These are phyloP conservation scores for Balakata baccata DNA, from an alignment of 345 rosid species.

Conservation along the genomic window DNA sequence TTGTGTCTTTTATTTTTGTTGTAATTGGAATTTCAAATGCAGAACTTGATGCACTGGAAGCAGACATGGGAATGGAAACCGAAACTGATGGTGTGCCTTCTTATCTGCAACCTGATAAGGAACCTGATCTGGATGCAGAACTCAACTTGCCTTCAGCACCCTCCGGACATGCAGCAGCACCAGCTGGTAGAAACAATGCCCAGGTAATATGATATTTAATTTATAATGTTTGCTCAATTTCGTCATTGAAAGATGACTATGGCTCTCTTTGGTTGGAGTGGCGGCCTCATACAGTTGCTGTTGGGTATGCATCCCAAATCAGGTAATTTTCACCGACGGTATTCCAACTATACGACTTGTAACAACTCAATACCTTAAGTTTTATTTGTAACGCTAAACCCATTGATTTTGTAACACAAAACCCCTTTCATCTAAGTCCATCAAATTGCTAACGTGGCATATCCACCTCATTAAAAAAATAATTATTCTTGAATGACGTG, in stretches of 20 bases:
- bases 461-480: no score
- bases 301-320: not conserved
- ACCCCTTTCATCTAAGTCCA: no score
- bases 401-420: no score
- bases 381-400: no score
- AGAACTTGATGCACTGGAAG: constrained; percentile 97
- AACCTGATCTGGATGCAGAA: constrained; percentile 65
- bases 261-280: not conserved
- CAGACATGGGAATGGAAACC: constrained; percentile 91
- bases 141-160: constrained; percentile 88
- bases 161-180: constrained; percentile 47
- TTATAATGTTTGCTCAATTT: not conserved
- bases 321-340: no score
- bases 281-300: not conserved
- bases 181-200: constrained; percentile 52
- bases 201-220: constrained; percentile 44
- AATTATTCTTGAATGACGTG: no score
- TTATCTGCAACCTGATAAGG: constrained; percentile 90
- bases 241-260: not conserved
- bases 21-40: constrained; percentile 19
- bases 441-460: no score
- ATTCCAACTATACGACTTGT: no score
- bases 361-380: no score
- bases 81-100: constrained; percentile 89
- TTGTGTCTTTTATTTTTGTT: not conserved